A percentile compares a stretch with the other conserved stretches of the same genome.
phyloP scores from a whole-genome alignment of 2,329 filamentous ascomycete genomes.

The Stagonosporopsis rhizophila region DNA sequence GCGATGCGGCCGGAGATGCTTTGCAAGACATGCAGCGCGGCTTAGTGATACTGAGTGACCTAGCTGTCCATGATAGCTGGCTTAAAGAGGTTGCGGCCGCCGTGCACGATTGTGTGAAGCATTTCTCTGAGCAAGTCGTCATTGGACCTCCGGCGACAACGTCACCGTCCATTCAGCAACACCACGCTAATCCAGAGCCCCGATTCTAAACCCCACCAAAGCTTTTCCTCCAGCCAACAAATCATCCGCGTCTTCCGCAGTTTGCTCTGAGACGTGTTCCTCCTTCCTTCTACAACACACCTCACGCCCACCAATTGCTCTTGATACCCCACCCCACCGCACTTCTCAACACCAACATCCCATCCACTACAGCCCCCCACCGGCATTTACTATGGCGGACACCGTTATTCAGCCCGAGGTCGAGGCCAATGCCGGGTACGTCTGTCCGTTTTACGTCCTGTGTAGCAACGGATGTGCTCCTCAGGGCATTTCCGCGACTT shows the following conservation, averaged over 20 bases:
- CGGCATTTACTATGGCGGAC: slow-evolving; percentile 52
- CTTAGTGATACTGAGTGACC: slow-evolving; percentile 46
- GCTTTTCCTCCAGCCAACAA: slow-evolving; percentile 42
- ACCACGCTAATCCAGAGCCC: slow-evolving; percentile 38
- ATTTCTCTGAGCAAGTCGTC: slow-evolving; percentile 27
- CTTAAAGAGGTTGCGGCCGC: slow-evolving; percentile 29
- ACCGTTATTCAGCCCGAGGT: slow-evolving; percentile 56
- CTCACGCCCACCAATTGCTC: slow-evolving; percentile 32
- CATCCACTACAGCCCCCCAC: slow-evolving; percentile 29
- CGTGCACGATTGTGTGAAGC: slow-evolving; percentile 24
- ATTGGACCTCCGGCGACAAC: slow-evolving; percentile 32
- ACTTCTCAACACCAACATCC: slow-evolving; percentile 29
- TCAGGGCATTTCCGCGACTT: slow-evolving; percentile 1
- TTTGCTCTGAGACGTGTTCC: slow-evolving; percentile 20
- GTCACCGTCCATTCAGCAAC: slow-evolving; percentile 28
- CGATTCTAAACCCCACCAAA: slow-evolving; percentile 45
- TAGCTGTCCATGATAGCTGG: slow-evolving; percentile 28
- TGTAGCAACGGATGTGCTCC: not conserved
- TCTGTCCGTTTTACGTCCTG: slow-evolving; percentile 10
- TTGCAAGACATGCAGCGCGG: slow-evolving; percentile 37
- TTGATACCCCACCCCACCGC: slow-evolving; percentile 27
- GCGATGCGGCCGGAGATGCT: slow-evolving; percentile 43
- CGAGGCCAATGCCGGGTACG: slow-evolving; percentile 57
- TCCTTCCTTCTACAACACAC: slow-evolving; percentile 13
- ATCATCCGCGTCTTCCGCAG: slow-evolving; percentile 37